A percentile compares a stretch with the other conserved stretches of the same genome.
These are phyloP conservation scores for Cytidiella melzeri DNA, from an alignment of 768 basidiomycete genomes.

Conservation along the genomic window DNA sequence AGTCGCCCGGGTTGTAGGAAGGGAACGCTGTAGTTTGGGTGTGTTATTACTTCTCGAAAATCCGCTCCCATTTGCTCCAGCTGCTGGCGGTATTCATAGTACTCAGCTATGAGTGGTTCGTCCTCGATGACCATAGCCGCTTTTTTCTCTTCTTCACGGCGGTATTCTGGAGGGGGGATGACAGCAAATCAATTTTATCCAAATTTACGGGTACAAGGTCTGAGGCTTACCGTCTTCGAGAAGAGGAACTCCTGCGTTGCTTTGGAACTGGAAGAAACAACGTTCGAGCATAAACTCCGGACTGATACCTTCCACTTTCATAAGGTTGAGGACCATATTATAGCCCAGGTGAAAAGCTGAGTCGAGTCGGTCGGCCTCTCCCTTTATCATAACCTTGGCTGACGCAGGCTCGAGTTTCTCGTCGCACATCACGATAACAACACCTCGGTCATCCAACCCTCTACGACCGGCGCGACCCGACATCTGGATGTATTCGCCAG, in stretches of 20 bases:
- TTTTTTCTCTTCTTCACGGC: constrained; percentile 60
- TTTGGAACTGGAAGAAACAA: constrained; percentile 99
- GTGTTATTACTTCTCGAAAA: constrained; percentile 88
- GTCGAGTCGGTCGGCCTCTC: constrained; percentile 92
- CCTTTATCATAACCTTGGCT: constrained; percentile 97
- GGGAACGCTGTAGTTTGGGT: constrained; percentile 90
- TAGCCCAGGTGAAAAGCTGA: constrained; percentile 99
- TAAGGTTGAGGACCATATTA: constrained; percentile 97
- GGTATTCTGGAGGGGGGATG: constrained; percentile 11
- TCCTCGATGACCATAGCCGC: constrained; percentile 70
- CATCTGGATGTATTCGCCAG: constrained; percentile 99
- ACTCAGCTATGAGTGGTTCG: constrained; percentile 78
- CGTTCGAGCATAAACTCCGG: constrained; percentile 97
- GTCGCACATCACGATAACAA: constrained; percentile 99
- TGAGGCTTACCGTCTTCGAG: constrained; percentile 68
- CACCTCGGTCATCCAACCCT: constrained; percentile 96
- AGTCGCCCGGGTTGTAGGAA: constrained; percentile 91
- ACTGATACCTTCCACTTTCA: constrained; percentile 97
- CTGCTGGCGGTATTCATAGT: constrained; percentile 91
- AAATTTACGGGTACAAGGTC: neutral
- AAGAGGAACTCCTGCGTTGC: constrained; percentile 80
- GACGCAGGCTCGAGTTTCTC: constrained; percentile 91
- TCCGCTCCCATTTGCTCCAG: constrained; percentile 85
- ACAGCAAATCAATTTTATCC: too few species aligned
- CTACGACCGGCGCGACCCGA: constrained; percentile 96